Percentiles rank a stretch among this genome's conserved stretches.
Conservation (phyloP, 1,284 basidiomycete genomes). For the Tetrapyrgos nigripes region DNA sequence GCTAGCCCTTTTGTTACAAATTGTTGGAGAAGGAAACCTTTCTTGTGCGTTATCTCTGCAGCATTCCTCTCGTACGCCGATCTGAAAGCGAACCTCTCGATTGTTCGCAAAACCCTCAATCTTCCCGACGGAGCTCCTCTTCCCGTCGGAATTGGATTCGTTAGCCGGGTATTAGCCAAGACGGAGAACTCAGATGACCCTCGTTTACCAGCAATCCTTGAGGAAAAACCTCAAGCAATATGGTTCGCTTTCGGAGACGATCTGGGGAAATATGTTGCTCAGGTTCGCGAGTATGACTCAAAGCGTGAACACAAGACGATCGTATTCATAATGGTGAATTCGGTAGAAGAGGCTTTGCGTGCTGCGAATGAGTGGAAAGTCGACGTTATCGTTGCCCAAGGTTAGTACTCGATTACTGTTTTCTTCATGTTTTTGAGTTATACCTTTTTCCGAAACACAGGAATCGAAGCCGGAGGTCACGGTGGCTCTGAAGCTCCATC, state of each 20-base stretch:
- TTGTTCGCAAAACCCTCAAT: slow-evolving; percentile 1
- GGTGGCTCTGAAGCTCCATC: slow-evolving; percentile 50
- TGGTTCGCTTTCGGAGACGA: slow-evolving; percentile 25
- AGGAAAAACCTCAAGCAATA: slow-evolving; percentile 16
- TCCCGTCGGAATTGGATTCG: slow-evolving; percentile 22
- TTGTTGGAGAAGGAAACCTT: no score
- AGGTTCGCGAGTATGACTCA: slow-evolving; percentile 17
- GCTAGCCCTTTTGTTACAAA: no score
- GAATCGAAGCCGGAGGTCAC: slow-evolving; percentile 62
- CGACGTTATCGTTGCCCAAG: slow-evolving; percentile 35
- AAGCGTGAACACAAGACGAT: slow-evolving; percentile 27
- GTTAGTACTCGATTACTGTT: no score
- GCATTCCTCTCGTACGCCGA: background rate
- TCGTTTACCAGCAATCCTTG: slow-evolving; percentile 13
- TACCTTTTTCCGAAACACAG: no score
- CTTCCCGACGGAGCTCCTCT: slow-evolving; percentile 2
- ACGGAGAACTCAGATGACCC: slow-evolving; percentile 14
- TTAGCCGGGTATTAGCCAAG: slow-evolving; percentile 23
- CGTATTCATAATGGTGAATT: slow-evolving; percentile 29
- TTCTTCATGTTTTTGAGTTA: background rate
- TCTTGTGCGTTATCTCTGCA: no score
- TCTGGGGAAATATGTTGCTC: slow-evolving; percentile 21
- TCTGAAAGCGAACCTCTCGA: background rate
- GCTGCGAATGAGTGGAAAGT: slow-evolving; percentile 29
- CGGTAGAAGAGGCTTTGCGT: slow-evolving; percentile 25